These are phyloP conservation scores for Fusarium hostae DNA, from an alignment of 2,329 filamentous ascomycete species.

Conservation along the genomic window DNA sequence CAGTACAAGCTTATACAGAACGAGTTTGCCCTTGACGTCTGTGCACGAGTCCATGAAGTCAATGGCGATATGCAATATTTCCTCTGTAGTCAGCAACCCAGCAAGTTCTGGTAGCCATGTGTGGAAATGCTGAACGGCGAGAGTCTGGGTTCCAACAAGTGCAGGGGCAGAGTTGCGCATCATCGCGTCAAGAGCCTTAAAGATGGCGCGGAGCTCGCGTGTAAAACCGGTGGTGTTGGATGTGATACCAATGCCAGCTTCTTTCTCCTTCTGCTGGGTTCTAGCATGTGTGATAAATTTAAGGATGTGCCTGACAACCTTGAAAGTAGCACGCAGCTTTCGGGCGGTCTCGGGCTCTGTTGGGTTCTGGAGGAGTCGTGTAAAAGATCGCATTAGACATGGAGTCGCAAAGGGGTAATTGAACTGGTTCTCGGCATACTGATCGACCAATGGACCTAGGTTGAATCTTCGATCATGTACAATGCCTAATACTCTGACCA, in stretches of 20 bases:
- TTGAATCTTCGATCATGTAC: conserved; percentile 96
- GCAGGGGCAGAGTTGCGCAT: conserved; percentile 89
- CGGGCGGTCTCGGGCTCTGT: conserved; percentile 85
- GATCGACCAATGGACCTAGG: conserved; percentile 87
- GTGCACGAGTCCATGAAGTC: conserved; percentile 94
- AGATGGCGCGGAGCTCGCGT: conserved; percentile 84
- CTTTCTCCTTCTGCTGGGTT: conserved; percentile 87
- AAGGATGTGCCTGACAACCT: conserved; percentile 91
- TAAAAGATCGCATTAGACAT: conserved; percentile 87
- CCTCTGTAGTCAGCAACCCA: conserved; percentile 79
- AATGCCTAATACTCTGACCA: conserved; percentile 91
- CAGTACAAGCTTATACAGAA: conserved; percentile 90
- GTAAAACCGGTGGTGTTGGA: conserved; percentile 79
- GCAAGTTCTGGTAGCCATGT: conserved; percentile 94
- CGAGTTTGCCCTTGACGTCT: conserved; percentile 86
- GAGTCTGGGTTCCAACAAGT: conserved; percentile 91
- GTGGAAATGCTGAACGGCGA: conserved; percentile 96
- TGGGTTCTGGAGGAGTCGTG: conserved; percentile 82
- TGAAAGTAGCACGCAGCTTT: conserved; percentile 89
- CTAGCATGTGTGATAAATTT: conserved; percentile 94
- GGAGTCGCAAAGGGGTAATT: conserved; percentile 93
- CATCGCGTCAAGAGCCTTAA: conserved; percentile 87
- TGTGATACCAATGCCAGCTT: conserved; percentile 86
- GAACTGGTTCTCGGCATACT: conserved; percentile 88
- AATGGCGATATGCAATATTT: conserved; percentile 90